phyloP scores from a whole-genome alignment of 2,329 filamentous ascomycete species.

The Polytolypa hystricis region DNA sequence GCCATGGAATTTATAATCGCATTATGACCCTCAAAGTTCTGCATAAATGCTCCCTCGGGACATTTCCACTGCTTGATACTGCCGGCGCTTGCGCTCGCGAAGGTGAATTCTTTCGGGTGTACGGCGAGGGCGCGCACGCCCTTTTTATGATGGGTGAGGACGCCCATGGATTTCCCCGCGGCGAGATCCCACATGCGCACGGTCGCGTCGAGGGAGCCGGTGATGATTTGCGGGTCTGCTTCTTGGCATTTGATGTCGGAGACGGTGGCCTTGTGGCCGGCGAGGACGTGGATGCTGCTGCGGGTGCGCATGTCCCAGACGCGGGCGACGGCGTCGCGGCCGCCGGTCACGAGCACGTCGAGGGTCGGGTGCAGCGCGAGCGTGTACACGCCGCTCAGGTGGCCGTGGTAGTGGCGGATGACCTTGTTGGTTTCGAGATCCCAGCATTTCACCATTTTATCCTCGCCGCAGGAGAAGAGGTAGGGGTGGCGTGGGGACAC shows the following conservation, averaged over 20 bases:
- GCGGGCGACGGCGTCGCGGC: slow-evolving; percentile 82
- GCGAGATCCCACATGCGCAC: slow-evolving; percentile 92
- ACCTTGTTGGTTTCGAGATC: slow-evolving; percentile 99
- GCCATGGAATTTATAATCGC: slow-evolving; percentile 89
- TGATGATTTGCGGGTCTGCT: slow-evolving; percentile 91
- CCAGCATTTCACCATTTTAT: slow-evolving; percentile 99
- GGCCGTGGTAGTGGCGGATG: slow-evolving; percentile 93
- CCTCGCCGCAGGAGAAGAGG: slow-evolving; percentile 93
- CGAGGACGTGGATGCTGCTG: slow-evolving; percentile 87
- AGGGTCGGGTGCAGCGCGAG: slow-evolving; percentile 86
- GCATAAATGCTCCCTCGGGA: slow-evolving; percentile 96
- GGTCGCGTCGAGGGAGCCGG: slow-evolving; percentile 81
- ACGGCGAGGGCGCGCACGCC: slow-evolving; percentile 74
- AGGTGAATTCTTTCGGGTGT: slow-evolving; percentile 91
- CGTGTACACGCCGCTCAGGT: slow-evolving; percentile 91
- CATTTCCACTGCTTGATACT: slow-evolving; percentile 99
- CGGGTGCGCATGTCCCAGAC: slow-evolving; percentile 99
- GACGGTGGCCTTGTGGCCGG: slow-evolving; percentile 83
- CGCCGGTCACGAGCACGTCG: slow-evolving; percentile 88
- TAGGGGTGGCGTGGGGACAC: slow-evolving; percentile 92
- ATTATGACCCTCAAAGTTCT: slow-evolving; percentile 95
- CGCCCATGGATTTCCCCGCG: slow-evolving; percentile 90
- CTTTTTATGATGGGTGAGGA: slow-evolving; percentile 97
- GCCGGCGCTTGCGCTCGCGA: slow-evolving; percentile 80
- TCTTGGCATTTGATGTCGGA: slow-evolving; percentile 87